Conservation (phyloP, 2,329 filamentous ascomycete species). For the Trichophyton rubrum region DNA sequence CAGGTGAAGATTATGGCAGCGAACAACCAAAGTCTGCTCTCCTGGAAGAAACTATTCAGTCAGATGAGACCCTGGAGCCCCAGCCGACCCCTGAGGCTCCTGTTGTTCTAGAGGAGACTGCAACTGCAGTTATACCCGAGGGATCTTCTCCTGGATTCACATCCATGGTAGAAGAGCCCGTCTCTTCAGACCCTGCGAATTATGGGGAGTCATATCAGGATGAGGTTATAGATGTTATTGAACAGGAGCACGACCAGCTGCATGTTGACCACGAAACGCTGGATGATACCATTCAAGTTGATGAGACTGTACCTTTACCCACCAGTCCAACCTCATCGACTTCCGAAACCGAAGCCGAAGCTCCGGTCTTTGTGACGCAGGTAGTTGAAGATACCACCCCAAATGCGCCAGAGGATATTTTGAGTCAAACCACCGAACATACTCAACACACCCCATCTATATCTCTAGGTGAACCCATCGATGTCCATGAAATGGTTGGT, state of each 20-base stretch:
- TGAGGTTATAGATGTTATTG: neutral
- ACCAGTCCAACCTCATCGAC: neutral
- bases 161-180: neutral
- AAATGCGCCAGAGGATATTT: neutral
- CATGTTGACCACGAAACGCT: neutral
- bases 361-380: neutral
- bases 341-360: neutral
- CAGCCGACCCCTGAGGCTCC: neutral
- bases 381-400: neutral
- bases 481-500: slow-evolving; percentile 26
- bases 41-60: neutral
- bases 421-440: neutral
- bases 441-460: neutral
- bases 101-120: neutral
- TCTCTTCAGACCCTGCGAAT: neutral
- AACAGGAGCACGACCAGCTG: neutral
- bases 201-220: neutral
- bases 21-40: neutral
- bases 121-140: neutral
- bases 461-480: neutral
- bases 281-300: neutral
- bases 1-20: neutral
- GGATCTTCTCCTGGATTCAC: neutral
- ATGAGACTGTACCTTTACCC: neutral
- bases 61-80: neutral